phyloP scores from a whole-genome alignment of 2,329 filamentous ascomycete genomes.

The Phyllosticta paracitricarpa region DNA sequence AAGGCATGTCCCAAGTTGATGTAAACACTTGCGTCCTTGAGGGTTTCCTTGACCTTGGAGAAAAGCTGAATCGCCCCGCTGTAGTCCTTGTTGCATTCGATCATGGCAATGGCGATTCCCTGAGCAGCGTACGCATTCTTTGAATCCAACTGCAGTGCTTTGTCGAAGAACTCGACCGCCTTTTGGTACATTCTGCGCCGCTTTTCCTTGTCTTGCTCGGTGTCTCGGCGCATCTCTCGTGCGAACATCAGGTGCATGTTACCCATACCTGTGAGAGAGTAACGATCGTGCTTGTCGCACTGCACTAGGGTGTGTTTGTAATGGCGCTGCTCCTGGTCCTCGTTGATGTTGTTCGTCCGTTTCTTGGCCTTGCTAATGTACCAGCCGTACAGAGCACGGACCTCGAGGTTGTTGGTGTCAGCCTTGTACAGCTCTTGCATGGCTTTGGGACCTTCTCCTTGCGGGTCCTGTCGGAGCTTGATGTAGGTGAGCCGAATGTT shows the following conservation, averaged over 20 bases:
- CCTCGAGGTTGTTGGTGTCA: slow-evolving; percentile 77
- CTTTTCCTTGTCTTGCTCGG: slow-evolving; percentile 84
- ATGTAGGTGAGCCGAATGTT: slow-evolving; percentile 84
- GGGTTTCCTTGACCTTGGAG: slow-evolving; percentile 77
- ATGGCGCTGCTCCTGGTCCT: slow-evolving; percentile 86
- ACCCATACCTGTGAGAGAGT: slow-evolving; percentile 92
- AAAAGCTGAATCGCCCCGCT: slow-evolving; percentile 77
- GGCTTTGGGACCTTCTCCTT: slow-evolving; percentile 76
- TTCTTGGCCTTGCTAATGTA: slow-evolving; percentile 87
- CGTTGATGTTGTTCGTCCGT: slow-evolving; percentile 65
- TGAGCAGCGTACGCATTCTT: slow-evolving; percentile 95
- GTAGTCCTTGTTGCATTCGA: slow-evolving; percentile 89
- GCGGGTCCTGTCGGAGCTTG: slow-evolving; percentile 67
- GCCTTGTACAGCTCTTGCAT: slow-evolving; percentile 79
- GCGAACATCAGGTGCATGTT: slow-evolving; percentile 85
- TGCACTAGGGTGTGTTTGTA: slow-evolving; percentile 94
- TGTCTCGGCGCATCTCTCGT: slow-evolving; percentile 86
- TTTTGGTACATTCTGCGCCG: slow-evolving; percentile 77
- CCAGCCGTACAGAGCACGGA: slow-evolving; percentile 90
- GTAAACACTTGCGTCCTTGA: slow-evolving; percentile 80
- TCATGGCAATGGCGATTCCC: slow-evolving; percentile 84
- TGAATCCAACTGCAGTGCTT: slow-evolving; percentile 86
- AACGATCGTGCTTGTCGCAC: slow-evolving; percentile 96
- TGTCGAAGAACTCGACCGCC: slow-evolving; percentile 97
- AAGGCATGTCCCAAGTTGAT: slow-evolving; percentile 93